Evolutionary conservation across 2,329 filamentous ascomycete species (phyloP).

Genomic region (Apiospora rasikravindrae): DNA sequence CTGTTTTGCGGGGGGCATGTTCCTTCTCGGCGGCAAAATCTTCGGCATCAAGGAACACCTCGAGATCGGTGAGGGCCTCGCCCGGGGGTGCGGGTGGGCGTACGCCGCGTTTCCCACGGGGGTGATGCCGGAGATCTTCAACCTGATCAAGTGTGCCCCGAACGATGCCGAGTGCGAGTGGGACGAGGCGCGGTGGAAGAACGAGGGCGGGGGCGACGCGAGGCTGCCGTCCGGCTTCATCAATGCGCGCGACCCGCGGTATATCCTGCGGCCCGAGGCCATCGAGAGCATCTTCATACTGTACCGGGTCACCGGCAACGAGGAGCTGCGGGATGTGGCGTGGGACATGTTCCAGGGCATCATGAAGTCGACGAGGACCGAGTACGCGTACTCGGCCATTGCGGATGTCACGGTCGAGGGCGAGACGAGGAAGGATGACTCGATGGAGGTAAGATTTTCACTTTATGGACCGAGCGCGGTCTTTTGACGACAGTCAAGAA

Average conservation of each 20-base stretch:
- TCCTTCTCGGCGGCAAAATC: conserved; percentile 50
- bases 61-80: conserved; percentile 51
- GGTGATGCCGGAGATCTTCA: conserved; percentile 63
- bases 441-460: conserved; percentile 51
- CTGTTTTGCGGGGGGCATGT: conserved; percentile 57
- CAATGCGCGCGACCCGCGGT: conserved; percentile 32
- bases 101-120: conserved; percentile 60
- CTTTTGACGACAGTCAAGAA: neutral
- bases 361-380: conserved; percentile 31
- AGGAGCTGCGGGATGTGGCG: conserved; percentile 30
- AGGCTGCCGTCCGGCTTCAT: conserved; percentile 33
- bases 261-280: conserved; percentile 37
- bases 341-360: conserved; percentile 37
- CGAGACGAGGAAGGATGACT: conserved; percentile 28
- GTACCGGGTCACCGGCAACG: conserved; percentile 32
- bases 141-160: neutral
- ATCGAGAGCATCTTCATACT: conserved; percentile 38
- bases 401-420: conserved; percentile 31
- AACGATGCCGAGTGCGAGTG: neutral
- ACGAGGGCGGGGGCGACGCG: conserved; percentile 18
- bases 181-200: conserved; percentile 12
- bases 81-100: conserved; percentile 63
- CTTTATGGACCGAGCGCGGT: conserved; percentile 34
- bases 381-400: conserved; percentile 33
- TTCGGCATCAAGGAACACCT: conserved; percentile 53